Evolutionary conservation across 306 rosid genomes (phyloP), one percentile per base, ranked within the genome.

Genomic region (Coriaria nepalensis): DNA sequence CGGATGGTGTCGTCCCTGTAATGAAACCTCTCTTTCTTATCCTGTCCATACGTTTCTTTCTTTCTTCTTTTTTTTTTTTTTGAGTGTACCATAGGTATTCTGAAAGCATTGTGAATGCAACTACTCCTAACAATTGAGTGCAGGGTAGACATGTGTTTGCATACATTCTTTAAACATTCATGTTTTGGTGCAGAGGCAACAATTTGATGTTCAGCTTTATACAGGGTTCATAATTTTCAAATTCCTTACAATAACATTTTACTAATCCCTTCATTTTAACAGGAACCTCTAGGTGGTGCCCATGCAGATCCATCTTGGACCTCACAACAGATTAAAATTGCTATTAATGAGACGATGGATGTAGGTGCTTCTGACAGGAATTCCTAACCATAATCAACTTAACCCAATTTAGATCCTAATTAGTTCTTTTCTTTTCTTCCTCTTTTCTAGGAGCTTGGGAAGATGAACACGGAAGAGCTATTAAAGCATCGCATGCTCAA

Each of bases 211-310:
- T 38, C 45, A 36, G 58, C 37, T 35, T 41, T 43, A 9, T 45
- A 35, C n/a, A 15, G 58, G 40, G 58, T 43, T 14, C 33, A 7
- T 5, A 37, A 5, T 37, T 37, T 37, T 37, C 12, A 6, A 14
- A 36, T 9, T 12, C 5, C 48, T 12, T 39, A 46, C 0, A 52
- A 8, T 42, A 37, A 10, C 35, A 52, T 10, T 39, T 2, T 6
- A 15, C 12, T 33, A 6, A 40, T 32, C 40, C 12, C 8, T 57
- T 53, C 40, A 43, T 57, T 65, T 59, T 61, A 10, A 73, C 68
- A 90, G 98, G 98, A 90, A 60, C 95, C 98, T 5, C 70, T 81
- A 6, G 95, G 95, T 49, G 98, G 98, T 8, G 98, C 95, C 41
- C 98, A 90, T 73, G 77, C 85, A 7, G 85, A 85, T 73, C 73